A percentile compares a stretch with the other conserved stretches of the same genome.
These are phyloP conservation scores for Avena sativa DNA, from an alignment of 176 grass and related monocot species.

Conservation along the genomic window DNA sequence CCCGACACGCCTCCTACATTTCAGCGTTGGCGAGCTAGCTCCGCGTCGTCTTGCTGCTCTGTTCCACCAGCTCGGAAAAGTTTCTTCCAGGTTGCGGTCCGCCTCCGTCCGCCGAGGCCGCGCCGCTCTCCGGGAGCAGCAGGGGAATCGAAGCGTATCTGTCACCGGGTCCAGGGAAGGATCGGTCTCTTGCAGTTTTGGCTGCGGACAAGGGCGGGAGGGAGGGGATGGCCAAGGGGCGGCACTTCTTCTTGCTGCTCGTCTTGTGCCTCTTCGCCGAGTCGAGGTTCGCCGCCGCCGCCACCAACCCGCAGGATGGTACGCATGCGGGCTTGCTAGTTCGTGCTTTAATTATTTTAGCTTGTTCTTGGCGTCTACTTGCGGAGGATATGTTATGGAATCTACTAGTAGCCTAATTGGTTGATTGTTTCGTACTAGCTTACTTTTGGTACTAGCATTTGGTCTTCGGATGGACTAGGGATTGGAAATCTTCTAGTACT, in stretches of 20 bases:
- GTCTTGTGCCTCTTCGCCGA: constrained; percentile 20
- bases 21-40: neutral
- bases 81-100: neutral
- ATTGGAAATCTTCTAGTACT: neutral
- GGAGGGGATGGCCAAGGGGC: neutral
- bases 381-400: neutral
- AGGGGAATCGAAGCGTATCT: neutral
- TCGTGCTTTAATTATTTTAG: neutral
- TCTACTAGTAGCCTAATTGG: neutral
- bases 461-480: neutral
- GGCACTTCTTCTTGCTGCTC: constrained; percentile 34
- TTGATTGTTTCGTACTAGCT: neutral
- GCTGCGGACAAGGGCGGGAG: neutral
- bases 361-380: neutral
- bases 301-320: constrained; percentile 53
- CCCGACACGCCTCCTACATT: neutral
- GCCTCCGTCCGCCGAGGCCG: neutral
- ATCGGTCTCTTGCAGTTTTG: neutral
- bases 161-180: neutral
- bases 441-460: neutral
- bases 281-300: constrained; percentile 36
- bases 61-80: neutral
- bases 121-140: neutral
- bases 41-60: neutral
- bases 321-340: neutral